Evolutionary conservation across 805 yeast genomes (phyloP).

Genomic region (Ogataea siamensis): DNA sequence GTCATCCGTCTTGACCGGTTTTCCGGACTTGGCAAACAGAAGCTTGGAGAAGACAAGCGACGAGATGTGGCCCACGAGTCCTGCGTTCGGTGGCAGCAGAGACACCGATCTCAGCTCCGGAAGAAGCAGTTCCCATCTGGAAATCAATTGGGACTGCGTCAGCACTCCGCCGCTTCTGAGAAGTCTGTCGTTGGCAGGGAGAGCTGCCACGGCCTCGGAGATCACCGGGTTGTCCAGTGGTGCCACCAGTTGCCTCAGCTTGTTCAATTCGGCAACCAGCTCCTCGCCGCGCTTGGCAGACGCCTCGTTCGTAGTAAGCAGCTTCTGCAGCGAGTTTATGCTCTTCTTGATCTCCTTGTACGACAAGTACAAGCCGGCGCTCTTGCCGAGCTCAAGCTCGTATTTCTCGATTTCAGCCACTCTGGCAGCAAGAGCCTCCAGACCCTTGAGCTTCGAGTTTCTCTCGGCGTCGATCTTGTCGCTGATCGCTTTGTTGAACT

Average conservation of each 20-base stretch:
- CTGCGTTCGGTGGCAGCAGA: constrained; percentile 91
- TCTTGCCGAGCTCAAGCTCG: constrained; percentile 41
- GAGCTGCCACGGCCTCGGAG: constrained; percentile 41
- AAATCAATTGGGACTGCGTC: constrained; percentile 71
- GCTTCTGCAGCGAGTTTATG: constrained; percentile 41
- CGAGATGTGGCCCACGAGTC: constrained; percentile 85
- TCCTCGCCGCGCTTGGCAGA: constrained; percentile 44
- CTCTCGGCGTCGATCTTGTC: constrained; percentile 71
- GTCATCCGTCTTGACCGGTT: constrained; percentile 44
- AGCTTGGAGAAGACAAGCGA: constrained; percentile 75
- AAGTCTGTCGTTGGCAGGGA: constrained; percentile 43
- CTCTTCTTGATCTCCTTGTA: constrained; percentile 45
- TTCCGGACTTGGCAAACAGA: constrained; percentile 74
- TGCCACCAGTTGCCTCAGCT: constrained; percentile 36
- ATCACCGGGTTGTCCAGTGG: constrained; percentile 37
- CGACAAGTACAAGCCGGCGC: constrained; percentile 39
- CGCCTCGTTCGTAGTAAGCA: constrained; percentile 37
- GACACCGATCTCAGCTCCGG: constrained; percentile 90
- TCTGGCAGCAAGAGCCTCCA: constrained; percentile 56
- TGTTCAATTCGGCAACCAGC: constrained; percentile 42
- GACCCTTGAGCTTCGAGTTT: constrained; percentile 69
- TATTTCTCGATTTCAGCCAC: constrained; percentile 56
- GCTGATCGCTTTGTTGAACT: constrained; percentile 56
- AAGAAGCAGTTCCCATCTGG: constrained; percentile 74
- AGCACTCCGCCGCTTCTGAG: constrained; percentile 55